A percentile compares a stretch with the other conserved stretches of the same genome.
phyloP scores from a whole-genome alignment of 352 stramenopile genomes.

The Globisporangium paroecandrum region DNA sequence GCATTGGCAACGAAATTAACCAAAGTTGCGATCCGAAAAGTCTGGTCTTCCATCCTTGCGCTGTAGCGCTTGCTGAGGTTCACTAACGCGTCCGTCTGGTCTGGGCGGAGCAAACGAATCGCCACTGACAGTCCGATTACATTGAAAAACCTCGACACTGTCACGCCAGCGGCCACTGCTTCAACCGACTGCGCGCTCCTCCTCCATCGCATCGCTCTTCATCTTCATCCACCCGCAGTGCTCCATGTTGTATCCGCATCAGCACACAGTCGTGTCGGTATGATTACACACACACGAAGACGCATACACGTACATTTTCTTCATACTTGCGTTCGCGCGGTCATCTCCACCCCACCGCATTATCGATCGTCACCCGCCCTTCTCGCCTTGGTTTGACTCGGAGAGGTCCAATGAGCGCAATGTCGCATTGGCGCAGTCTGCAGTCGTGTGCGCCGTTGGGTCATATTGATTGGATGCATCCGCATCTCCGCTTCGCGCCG shows the following conservation, averaged over 20 bases:
- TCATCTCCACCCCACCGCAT: no score
- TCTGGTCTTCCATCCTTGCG: background rate
- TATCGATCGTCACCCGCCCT: background rate
- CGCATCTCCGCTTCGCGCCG: background rate
- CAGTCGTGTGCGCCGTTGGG: no score
- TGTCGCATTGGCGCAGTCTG: background rate
- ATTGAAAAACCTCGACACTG: background rate
- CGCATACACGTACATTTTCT: no score
- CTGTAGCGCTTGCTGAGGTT: background rate
- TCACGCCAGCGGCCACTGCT: background rate
- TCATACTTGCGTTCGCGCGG: no score
- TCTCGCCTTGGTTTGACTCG: background rate
- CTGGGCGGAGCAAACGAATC: background rate
- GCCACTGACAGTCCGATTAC: background rate
- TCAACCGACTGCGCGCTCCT: background rate
- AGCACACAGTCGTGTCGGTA: background rate
- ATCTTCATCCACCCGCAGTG: background rate
- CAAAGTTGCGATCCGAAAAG: no score
- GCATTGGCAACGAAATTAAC: background rate
- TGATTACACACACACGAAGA: background rate
- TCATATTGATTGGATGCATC: no score
- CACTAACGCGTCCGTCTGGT: background rate
- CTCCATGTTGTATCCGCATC: background rate
- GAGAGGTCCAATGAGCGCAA: background rate
- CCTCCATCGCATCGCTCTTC: background rate